phyloP scores from a whole-genome alignment of 495 filamentous ascomycete genomes.

The Neurospora sp. region DNA sequence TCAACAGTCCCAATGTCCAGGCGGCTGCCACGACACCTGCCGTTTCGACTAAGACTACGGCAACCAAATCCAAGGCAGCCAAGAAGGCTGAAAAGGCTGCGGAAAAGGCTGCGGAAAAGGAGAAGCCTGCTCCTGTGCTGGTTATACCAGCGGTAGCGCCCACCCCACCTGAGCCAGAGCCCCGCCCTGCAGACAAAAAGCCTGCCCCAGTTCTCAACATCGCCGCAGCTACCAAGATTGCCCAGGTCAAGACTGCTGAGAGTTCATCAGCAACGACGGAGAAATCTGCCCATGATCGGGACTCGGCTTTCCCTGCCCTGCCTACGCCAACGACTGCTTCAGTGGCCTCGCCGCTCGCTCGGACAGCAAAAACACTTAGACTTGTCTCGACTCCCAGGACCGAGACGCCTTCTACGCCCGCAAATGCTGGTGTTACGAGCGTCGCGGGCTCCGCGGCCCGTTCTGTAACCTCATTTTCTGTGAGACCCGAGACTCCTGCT shows the following conservation, averaged over 20 bases:
- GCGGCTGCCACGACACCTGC: slow-evolving; percentile 11
- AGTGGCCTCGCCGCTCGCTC: slow-evolving; percentile 34
- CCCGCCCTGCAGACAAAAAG: slow-evolving; percentile 33
- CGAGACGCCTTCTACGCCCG: slow-evolving; percentile 41
- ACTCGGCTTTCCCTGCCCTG: slow-evolving; percentile 37
- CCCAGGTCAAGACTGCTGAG: slow-evolving; percentile 18
- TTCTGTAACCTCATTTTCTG: slow-evolving; percentile 36
- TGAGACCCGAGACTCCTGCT: slow-evolving; percentile 66
- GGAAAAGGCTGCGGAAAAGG: slow-evolving; percentile 10
- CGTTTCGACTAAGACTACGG: slow-evolving; percentile 14
- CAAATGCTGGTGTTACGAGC: slow-evolving; percentile 8
- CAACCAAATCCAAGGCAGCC: slow-evolving; percentile 14
- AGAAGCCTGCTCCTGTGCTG: not conserved
- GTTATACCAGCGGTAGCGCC: slow-evolving; percentile 30
- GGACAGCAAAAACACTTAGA: slow-evolving; percentile 49
- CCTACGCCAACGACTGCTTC: slow-evolving; percentile 42
- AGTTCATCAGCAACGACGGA: slow-evolving; percentile 17
- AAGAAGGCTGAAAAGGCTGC: slow-evolving; percentile 15
- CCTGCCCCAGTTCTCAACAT: slow-evolving; percentile 55
- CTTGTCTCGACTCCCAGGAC: slow-evolving; percentile 63
- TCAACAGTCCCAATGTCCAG: slow-evolving; percentile 30
- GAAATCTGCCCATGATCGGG: slow-evolving; percentile 22
- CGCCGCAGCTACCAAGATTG: slow-evolving; percentile 39
- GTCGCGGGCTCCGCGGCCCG: slow-evolving; percentile 22
- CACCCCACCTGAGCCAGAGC: slow-evolving; percentile 13